Evolutionary conservation across 2,329 filamentous ascomycete species (phyloP), one percentile per base, ranked within the genome.

Genomic region (Cladophialophora psammophila): DNA sequence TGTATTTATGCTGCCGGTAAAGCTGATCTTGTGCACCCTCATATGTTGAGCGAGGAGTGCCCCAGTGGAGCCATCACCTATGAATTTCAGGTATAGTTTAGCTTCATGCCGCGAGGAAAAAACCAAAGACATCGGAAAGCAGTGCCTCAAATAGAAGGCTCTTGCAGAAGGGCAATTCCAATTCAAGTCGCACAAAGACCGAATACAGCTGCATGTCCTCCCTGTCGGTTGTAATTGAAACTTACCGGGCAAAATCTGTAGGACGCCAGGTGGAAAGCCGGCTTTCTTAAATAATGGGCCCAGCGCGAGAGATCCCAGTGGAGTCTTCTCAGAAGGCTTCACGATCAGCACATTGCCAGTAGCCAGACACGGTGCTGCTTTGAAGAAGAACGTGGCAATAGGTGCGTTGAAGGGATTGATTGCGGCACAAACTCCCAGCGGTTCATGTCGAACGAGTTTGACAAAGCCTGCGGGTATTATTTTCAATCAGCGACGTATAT

Each of bases 1-100:
- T n/a, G n/a, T n/a, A n/a, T n/a, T n/a, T n/a, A n/a, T n/a, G n/a
- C 81, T 81, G 1, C 88, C 87, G 0, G 88, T 90, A 76, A 90
- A 90, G 70, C 80, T 83, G 73, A 90, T 84, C 80, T 88, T 90
- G 62, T 83, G 80, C 63, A 90, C 83, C 18, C 80, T 83, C 0
- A 85, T 85, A 72, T 90, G 87, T 15, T 73, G 75, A 0, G 86
- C 88, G 56, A 90, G 74, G 80, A 81, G 81, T n/a, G n/a, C n/a
- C n/a, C n/a, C n/a, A n/a, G n/a, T n/a, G n/a, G n/a, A n/a, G n/a
- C n/a, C n/a, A n/a, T n/a, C n/a, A n/a, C n/a, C n/a, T n/a, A n/a
- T n/a, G n/a, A n/a, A n/a, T n/a, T n/a, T n/a, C n/a, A n/a, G n/a
- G n/a, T n/a, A n/a, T n/a, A n/a, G n/a, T n/a, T n/a, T n/a, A n/a